Evolutionary conservation across 2,329 filamentous ascomycete species (phyloP).

Genomic region (Aureobasidium pullulans): DNA sequence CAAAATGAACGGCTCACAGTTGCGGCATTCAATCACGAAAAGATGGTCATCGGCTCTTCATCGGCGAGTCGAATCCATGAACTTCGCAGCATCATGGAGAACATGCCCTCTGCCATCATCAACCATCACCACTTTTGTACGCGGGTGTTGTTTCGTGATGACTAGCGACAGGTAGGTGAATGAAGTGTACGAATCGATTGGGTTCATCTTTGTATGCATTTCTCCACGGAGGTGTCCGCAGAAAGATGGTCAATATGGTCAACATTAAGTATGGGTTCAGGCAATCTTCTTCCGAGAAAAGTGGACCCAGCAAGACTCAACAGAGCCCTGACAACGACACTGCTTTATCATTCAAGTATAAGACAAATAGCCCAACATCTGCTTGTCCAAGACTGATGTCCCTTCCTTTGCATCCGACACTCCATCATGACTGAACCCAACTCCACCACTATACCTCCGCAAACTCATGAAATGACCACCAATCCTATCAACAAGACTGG

Average conservation of each 20-base stretch:
- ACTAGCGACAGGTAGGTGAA: too few species aligned
- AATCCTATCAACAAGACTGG: neutral
- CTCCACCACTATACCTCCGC: too few species aligned
- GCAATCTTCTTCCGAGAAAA: slow-evolving; percentile 6
- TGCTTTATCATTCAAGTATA: neutral
- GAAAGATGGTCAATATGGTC: neutral
- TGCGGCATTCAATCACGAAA: neutral
- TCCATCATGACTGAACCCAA: too few species aligned
- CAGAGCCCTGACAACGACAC: neutral
- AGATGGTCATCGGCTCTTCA: neutral
- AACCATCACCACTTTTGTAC: too few species aligned
- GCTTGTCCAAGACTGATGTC: too few species aligned
- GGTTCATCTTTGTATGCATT: too few species aligned
- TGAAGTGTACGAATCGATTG: too few species aligned
- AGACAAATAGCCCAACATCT: neutral
- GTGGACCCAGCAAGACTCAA: neutral
- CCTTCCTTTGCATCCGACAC: too few species aligned
- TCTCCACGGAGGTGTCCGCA: neutral
- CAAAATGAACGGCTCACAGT: neutral
- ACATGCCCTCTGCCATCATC: too few species aligned
- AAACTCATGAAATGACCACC: neutral
- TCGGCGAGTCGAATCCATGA: neutral
- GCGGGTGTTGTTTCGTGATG: too few species aligned
- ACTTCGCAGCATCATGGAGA: too few species aligned
- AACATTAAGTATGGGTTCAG: neutral